phyloP scores from a whole-genome alignment of 164 flowering plant genomes.

The Annona squamosa region DNA sequence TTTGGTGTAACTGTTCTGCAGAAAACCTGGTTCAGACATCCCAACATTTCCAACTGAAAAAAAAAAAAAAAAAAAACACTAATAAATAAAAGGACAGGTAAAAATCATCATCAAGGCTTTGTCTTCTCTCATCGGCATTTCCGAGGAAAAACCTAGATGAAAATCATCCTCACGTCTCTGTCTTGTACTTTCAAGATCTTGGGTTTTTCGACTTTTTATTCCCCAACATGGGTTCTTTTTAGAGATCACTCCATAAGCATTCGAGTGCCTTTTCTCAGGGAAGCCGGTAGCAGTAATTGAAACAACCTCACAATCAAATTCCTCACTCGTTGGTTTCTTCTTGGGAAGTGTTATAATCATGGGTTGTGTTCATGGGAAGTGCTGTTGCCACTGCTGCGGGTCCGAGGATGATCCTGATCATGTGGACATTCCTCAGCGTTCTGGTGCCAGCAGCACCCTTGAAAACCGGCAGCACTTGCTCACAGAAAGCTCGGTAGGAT shows the following conservation, averaged over 20 bases:
- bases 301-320: not conserved
- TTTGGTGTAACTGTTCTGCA: not conserved
- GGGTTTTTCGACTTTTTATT: not conserved
- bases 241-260: not conserved
- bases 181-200: not conserved
- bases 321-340: not conserved
- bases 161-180: not conserved
- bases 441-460: not conserved
- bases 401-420: slow-evolving; percentile 29
- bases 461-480: slow-evolving; percentile 22
- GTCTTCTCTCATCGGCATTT: no score
- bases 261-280: not conserved
- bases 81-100: no score
- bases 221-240: not conserved
- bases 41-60: not conserved
- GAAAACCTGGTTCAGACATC: not conserved
- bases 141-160: not conserved
- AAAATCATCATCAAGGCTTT: no score
- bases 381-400: slow-evolving; percentile 44
- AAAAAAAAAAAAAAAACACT: not conserved
- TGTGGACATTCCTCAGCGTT: slow-evolving; percentile 13
- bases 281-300: not conserved
- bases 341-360: slow-evolving; percentile 18
- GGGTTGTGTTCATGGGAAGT: slow-evolving; percentile 84
- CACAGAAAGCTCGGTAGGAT: slow-evolving; percentile 44